Percentiles rank a stretch among this genome's conserved stretches.
These are phyloP conservation scores for Verticillium alfalfae DNA, from an alignment of 2,329 filamentous ascomycete species.

Conservation along the genomic window DNA sequence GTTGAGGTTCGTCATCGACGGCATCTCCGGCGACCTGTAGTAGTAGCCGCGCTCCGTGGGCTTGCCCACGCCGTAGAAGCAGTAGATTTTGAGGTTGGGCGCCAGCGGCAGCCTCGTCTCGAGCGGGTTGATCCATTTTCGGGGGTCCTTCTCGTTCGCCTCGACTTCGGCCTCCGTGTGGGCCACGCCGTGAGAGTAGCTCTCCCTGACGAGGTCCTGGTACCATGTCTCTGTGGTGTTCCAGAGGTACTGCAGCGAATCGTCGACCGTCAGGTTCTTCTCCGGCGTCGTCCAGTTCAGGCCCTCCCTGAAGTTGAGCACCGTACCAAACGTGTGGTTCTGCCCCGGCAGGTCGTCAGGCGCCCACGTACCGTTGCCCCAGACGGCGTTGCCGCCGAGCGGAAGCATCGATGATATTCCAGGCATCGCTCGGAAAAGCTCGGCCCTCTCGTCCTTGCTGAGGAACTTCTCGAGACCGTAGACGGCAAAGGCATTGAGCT, in stretches of 20 bases:
- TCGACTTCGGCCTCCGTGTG: constrained; percentile 76
- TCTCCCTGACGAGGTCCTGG: constrained; percentile 60
- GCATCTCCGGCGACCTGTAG: constrained; percentile 66
- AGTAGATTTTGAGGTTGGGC: constrained; percentile 89
- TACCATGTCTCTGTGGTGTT: constrained; percentile 84
- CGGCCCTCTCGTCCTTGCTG: constrained; percentile 80
- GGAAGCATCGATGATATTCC: constrained; percentile 96
- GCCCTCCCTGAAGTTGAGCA: constrained; percentile 74
- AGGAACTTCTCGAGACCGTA: constrained; percentile 96
- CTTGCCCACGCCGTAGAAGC: constrained; percentile 95
- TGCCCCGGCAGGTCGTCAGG: constrained; percentile 80
- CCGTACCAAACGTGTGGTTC: constrained; percentile 67
- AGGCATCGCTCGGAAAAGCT: constrained; percentile 95
- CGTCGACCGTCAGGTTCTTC: constrained; percentile 73
- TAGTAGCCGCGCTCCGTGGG: constrained; percentile 90
- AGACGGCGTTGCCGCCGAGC: constrained; percentile 88
- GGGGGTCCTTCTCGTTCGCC: constrained; percentile 67
- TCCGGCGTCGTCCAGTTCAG: constrained; percentile 59
- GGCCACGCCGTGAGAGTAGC: constrained; percentile 86
- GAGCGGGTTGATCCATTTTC: constrained; percentile 92
- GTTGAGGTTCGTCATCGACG: constrained; percentile 62
- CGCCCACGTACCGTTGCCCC: constrained; percentile 83
- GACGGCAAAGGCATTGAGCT: constrained; percentile 92
- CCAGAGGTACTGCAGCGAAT: constrained; percentile 74
- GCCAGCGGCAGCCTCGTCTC: constrained; percentile 83